These are phyloP conservation scores for Fusarium proliferatum DNA, from an alignment of 2,329 filamentous ascomycete species.

Conservation along the genomic window DNA sequence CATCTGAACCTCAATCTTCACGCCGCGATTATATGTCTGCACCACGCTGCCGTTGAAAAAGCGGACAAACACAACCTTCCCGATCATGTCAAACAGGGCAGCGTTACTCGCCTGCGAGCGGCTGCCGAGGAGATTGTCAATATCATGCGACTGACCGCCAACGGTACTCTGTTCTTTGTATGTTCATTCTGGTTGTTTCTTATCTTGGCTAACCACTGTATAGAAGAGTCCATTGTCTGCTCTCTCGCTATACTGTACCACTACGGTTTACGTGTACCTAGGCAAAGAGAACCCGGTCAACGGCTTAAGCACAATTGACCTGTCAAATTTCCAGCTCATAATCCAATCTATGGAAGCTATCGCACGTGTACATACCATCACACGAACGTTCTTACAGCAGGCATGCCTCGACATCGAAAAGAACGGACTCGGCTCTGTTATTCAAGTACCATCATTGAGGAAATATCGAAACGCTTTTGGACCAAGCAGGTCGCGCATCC, in stretches of 20 bases:
- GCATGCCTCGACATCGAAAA: constrained; percentile 81
- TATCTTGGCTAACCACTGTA: not conserved
- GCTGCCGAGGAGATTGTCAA: constrained; percentile 87
- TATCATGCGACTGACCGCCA: constrained; percentile 82
- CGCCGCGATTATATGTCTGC: constrained; percentile 86
- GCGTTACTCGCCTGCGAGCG: constrained; percentile 78
- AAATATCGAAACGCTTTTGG: constrained; percentile 48
- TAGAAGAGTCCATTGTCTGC: constrained; percentile 60
- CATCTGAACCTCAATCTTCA: constrained; percentile 92
- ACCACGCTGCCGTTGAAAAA: constrained; percentile 88
- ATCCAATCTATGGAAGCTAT: constrained; percentile 82
- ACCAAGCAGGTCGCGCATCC: constrained; percentile 54
- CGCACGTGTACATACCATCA: constrained; percentile 78
- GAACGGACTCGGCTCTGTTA: constrained; percentile 53
- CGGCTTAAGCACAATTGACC: constrained; percentile 61
- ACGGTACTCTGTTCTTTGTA: constrained; percentile 75
- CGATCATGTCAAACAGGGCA: constrained; percentile 72
- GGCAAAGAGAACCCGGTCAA: constrained; percentile 74
- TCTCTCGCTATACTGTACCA: constrained; percentile 86
- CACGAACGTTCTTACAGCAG: constrained; percentile 86
- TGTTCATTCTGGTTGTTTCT: constrained; percentile 47
- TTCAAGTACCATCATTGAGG: constrained; percentile 52
- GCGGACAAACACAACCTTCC: constrained; percentile 78
- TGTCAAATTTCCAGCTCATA: constrained; percentile 75
- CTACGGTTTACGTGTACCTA: constrained; percentile 84